Evolutionary conservation across 2,329 filamentous ascomycete genomes (phyloP).

Genomic region (Pleoardoris graminearum): DNA sequence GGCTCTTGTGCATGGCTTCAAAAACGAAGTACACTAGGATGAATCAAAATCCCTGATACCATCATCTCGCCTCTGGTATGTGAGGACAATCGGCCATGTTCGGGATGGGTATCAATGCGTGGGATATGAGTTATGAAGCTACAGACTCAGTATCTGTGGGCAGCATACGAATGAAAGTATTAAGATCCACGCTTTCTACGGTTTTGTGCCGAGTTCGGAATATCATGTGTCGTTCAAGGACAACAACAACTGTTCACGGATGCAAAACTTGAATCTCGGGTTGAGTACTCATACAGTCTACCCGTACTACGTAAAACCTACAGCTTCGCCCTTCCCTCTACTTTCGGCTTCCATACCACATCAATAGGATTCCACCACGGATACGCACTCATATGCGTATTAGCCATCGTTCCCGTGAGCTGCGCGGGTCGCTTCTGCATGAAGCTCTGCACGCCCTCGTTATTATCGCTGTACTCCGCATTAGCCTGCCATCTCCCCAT

Average conservation of each 20-base stretch:
- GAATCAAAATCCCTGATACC: constrained; percentile 50
- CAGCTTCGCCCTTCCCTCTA: constrained; percentile 35
- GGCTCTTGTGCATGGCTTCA: constrained; percentile 47
- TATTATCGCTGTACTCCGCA: constrained; percentile 59
- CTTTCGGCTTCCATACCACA: constrained; percentile 47
- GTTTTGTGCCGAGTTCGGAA: background rate
- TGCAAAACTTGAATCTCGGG: too few relatives aligned
- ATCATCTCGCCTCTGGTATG: constrained; percentile 6
- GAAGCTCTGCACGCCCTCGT: constrained; percentile 70
- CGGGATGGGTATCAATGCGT: background rate
- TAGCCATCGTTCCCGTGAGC: constrained; percentile 64
- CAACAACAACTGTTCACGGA: too few relatives aligned
- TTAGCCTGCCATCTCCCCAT: background rate
- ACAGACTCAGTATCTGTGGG: background rate
- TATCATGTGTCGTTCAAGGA: too few relatives aligned
- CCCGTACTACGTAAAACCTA: constrained; percentile 9
- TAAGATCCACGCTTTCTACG: background rate
- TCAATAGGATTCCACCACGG: constrained; percentile 70
- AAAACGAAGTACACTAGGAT: constrained; percentile 49
- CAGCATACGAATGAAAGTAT: constrained; percentile 1
- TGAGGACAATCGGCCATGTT: background rate
- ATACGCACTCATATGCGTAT: constrained; percentile 62
- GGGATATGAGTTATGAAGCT: constrained; percentile 3
- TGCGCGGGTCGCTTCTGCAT: constrained; percentile 67
- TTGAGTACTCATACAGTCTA: too few relatives aligned